A percentile compares a stretch with the other conserved stretches of the same genome.
phyloP scores from a whole-genome alignment of 768 basidiomycete genomes.

The Cystofilobasidium bisporidii region DNA sequence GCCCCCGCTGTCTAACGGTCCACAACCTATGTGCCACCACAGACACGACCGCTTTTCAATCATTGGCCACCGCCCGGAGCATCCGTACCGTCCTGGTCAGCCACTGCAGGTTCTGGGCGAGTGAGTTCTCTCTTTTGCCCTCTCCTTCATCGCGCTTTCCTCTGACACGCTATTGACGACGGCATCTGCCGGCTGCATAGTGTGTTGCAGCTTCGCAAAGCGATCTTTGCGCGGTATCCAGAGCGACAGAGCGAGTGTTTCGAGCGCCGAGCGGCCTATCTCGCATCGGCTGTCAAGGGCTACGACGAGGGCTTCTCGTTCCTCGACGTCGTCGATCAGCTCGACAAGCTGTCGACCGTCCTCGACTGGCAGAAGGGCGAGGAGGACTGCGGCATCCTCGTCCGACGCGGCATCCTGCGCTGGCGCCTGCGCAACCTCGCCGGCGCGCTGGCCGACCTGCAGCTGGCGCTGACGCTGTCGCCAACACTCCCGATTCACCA shows the following conservation, averaged over 20 bases:
- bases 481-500: constrained; percentile 23
- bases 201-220: constrained; percentile 18
- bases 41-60: constrained; percentile 21
- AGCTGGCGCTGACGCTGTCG: constrained; percentile 12
- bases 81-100: constrained; percentile 5
- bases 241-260: constrained; percentile 26
- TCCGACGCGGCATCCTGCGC: constrained; percentile 21
- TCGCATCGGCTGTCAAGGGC: constrained; percentile 2
- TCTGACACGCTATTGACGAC: too few species aligned
- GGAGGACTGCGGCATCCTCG: constrained; percentile 25
- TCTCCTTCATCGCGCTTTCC: too few species aligned
- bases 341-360: constrained; percentile 12
- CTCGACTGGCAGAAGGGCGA: constrained; percentile 25
- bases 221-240: constrained; percentile 20
- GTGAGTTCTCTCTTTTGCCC: background rate
- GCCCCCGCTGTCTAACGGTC: too few species aligned
- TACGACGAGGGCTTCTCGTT: constrained; percentile 19
- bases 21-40: too few species aligned
- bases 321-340: constrained; percentile 16
- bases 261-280: constrained; percentile 10
- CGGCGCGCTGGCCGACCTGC: constrained; percentile 12
- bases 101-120: constrained; percentile 24
- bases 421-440: constrained; percentile 20
- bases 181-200: too few species aligned
- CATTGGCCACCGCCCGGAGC: constrained; percentile 9